Percentiles rank a stretch among this genome's conserved stretches.
These are phyloP conservation scores for Paecilomyces variotii DNA, from an alignment of 2,329 filamentous ascomycete species.

Conservation along the genomic window DNA sequence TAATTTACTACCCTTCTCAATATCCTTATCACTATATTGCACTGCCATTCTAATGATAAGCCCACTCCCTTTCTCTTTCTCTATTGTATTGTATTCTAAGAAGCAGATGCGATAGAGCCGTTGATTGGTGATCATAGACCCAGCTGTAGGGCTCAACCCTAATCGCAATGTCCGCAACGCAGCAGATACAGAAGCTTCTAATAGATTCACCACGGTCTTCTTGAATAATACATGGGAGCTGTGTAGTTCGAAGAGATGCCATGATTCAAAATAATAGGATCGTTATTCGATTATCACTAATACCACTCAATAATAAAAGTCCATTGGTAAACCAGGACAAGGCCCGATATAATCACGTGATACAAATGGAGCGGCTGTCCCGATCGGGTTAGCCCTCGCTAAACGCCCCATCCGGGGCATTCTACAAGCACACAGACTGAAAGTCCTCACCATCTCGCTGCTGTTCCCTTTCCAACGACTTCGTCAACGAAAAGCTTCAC, in stretches of 20 bases:
- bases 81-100: too few species aligned
- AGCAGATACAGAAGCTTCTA: not conserved
- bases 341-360: not conserved
- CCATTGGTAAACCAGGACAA: not conserved
- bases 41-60: too few species aligned
- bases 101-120: not conserved
- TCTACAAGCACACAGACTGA: not conserved
- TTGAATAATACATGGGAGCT: not conserved
- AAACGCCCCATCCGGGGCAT: not conserved
- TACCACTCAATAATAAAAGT: not conserved
- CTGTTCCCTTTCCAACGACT: not conserved
- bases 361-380: not conserved
- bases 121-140: not conserved
- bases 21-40: too few species aligned
- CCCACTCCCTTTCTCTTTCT: too few species aligned
- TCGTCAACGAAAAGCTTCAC: not conserved
- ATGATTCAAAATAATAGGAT: not conserved
- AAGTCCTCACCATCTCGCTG: conserved; percentile 1
- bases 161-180: not conserved
- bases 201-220: not conserved
- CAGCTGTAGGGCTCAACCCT: not conserved
- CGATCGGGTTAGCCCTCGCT: not conserved
- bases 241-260: too few species aligned
- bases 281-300: not conserved
- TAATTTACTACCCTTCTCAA: too few species aligned